Conservation (phyloP, 1,284 basidiomycete genomes). For the Microbotryum lychnidis-dioicae region DNA sequence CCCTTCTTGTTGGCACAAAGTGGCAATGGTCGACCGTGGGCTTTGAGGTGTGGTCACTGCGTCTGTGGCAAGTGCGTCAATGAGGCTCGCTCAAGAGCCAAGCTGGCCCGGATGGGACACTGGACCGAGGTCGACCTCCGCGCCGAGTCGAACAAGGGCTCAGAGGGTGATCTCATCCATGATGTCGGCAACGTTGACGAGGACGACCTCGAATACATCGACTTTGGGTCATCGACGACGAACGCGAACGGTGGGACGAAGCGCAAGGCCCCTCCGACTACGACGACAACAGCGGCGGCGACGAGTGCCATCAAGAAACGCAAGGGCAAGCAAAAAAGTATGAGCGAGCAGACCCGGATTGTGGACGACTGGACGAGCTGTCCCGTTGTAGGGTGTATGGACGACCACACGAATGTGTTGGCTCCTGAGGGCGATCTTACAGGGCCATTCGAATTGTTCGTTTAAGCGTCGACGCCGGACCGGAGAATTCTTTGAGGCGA, state of each 20-base stretch:
- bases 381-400: conserved; percentile 17
- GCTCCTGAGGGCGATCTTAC: conserved; percentile 5
- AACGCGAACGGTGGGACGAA: neutral
- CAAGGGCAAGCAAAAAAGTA: conserved; percentile 2
- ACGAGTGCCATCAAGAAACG: neutral
- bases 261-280: neutral
- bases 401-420: conserved; percentile 10
- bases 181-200: neutral
- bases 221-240: conserved; percentile 5
- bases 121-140: neutral
- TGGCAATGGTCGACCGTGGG: conserved; percentile 11
- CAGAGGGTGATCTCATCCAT: neutral
- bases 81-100: neutral
- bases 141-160: neutral
- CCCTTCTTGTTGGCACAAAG: conserved; percentile 11
- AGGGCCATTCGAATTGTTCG: conserved; percentile 17
- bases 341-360: conserved; percentile 17
- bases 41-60: conserved; percentile 22
- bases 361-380: conserved; percentile 25
- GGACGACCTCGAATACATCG: conserved; percentile 1
- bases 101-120: neutral
- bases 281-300: neutral
- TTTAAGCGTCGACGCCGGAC: neutral
- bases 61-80: conserved; percentile 23
- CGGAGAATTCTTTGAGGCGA: neutral